These are phyloP conservation scores for Excoecaria agallocha DNA, from an alignment of 345 rosid species.

Conservation along the genomic window DNA sequence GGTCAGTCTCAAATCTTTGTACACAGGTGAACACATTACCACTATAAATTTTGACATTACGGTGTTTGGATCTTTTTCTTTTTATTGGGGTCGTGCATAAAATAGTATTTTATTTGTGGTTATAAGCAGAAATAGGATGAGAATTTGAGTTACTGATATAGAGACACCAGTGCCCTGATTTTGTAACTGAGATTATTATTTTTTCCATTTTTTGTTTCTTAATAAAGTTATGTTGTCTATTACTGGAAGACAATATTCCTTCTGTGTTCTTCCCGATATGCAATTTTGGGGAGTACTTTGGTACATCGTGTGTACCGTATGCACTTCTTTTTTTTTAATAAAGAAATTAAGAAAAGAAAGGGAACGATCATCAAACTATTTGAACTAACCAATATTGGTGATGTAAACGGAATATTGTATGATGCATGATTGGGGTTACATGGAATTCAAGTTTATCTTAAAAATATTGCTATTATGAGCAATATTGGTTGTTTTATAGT, in stretches of 20 bases:
- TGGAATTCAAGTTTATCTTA: too few species aligned
- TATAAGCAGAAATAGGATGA: neutral
- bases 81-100: neutral
- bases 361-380: too few species aligned
- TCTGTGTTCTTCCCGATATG: neutral
- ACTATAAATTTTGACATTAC: slow-evolving; percentile 9
- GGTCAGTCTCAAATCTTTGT: too few species aligned
- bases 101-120: neutral
- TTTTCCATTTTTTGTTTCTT: neutral
- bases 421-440: too few species aligned
- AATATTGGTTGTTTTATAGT: too few species aligned
- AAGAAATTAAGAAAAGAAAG: too few species aligned
- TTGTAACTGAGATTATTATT: slow-evolving; percentile 5
- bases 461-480: too few species aligned
- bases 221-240: neutral
- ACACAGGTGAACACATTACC: neutral
- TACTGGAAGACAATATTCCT: neutral
- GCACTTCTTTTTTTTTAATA: too few species aligned
- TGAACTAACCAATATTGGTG: too few species aligned
- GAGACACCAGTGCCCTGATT: slow-evolving; percentile 2
- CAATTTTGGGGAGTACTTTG: too few species aligned
- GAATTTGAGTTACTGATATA: neutral
- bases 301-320: too few species aligned
- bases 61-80: neutral
- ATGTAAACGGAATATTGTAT: too few species aligned